A percentile compares a stretch with the other conserved stretches of the same genome.
Conservation (phyloP, 345 rosid genomes). For the Citrus glauca region DNA sequence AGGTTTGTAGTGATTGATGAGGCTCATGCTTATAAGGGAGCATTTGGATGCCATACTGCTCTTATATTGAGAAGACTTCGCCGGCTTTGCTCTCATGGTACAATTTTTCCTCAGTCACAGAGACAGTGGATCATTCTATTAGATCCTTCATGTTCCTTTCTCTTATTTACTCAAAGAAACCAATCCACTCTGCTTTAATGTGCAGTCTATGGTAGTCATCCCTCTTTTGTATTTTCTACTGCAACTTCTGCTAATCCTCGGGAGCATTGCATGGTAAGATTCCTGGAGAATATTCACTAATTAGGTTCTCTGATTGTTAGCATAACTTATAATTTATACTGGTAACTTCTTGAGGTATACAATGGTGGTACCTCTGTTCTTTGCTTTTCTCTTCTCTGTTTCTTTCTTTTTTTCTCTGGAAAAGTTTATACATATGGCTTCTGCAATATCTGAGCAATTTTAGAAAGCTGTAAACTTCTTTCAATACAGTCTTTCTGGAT, state of each 20-base stretch:
- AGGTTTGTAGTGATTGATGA: slow-evolving; percentile 93
- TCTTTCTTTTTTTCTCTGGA: background rate
- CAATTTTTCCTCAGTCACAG: slow-evolving; percentile 7
- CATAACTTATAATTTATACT: background rate
- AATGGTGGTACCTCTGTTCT: background rate
- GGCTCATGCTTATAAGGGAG: slow-evolving; percentile 94
- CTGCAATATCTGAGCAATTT: background rate
- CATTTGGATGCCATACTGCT: slow-evolving; percentile 97
- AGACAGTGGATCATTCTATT: background rate
- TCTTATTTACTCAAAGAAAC: slow-evolving; percentile 11
- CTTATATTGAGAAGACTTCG: slow-evolving; percentile 89
- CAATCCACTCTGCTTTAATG: slow-evolving; percentile 10
- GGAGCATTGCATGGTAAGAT: slow-evolving; percentile 90
- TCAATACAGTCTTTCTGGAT: background rate
- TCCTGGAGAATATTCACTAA: slow-evolving; percentile 13
- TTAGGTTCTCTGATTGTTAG: slow-evolving; percentile 9
- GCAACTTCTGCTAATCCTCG: slow-evolving; percentile 96
- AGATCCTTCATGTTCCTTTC: background rate
- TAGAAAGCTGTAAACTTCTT: background rate
- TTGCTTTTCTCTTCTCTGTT: background rate
- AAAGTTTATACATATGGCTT: background rate
- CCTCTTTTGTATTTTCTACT: slow-evolving; percentile 80
- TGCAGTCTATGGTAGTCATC: slow-evolving; percentile 79
- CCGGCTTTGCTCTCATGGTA: slow-evolving; percentile 88
- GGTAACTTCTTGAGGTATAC: background rate